phyloP scores from a whole-genome alignment of 257 asterid genomes.

The Cynanchum wilfordii region DNA sequence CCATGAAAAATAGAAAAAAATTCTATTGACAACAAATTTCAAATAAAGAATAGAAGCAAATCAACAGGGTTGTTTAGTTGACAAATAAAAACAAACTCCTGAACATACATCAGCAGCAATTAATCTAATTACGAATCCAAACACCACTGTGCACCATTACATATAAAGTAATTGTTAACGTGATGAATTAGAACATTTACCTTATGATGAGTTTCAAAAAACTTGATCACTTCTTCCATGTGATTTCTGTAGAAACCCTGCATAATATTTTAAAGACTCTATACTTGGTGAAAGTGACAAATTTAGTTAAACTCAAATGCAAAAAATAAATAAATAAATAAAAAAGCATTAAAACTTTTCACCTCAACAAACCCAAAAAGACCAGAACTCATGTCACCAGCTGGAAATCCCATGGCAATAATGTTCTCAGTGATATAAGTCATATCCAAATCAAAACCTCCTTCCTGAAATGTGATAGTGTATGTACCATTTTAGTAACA shows the following conservation, averaged over 20 bases:
- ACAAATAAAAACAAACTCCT: background rate
- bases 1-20: background rate
- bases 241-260: conserved; percentile 94
- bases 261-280: conserved; percentile 23
- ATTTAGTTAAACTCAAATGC: background rate
- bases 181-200: conserved; percentile 24
- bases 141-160: background rate
- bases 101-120: background rate
- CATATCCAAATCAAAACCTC: conserved; percentile 98
- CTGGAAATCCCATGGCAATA: conserved; percentile 99
- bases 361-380: conserved; percentile 96
- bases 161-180: background rate
- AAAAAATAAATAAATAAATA: background rate
- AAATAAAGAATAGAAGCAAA: background rate
- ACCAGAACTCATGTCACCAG: conserved; percentile 97
- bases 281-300: conserved; percentile 19
- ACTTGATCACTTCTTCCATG: conserved; percentile 98
- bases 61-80: background rate
- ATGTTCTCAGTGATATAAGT: conserved; percentile 92
- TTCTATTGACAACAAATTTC: background rate
- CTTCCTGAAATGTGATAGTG: conserved; percentile 55
- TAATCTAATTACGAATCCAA: background rate
- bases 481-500: background rate
- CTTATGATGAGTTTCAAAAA: conserved; percentile 95
- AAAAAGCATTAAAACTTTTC: conserved; percentile 17